Evolutionary conservation across 805 yeast species (phyloP).

Genomic region (Candida ulmi): DNA sequence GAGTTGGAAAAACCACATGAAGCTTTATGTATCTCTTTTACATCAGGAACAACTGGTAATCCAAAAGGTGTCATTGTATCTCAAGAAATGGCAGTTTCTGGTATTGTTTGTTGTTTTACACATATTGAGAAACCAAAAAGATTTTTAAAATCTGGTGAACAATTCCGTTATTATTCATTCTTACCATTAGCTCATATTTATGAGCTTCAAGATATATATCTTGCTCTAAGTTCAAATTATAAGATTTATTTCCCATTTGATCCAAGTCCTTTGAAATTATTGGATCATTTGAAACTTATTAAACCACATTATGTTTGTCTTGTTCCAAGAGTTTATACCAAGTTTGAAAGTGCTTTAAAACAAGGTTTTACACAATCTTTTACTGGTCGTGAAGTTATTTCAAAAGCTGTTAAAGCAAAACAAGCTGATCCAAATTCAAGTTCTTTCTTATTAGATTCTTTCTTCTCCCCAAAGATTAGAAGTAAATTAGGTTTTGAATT

Average conservation of each 20-base stretch:
- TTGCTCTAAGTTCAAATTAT: constrained; percentile 31
- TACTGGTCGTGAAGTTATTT: constrained; percentile 4
- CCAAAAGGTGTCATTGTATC: constrained; percentile 55
- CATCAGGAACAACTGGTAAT: constrained; percentile 60
- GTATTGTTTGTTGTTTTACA: constrained; percentile 19
- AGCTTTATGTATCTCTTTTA: constrained; percentile 48
- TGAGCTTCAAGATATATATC: constrained; percentile 41
- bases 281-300: constrained; percentile 42
- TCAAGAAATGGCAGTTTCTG: constrained; percentile 38
- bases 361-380: constrained; percentile 26
- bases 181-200: constrained; percentile 55
- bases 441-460: constrained; percentile 25
- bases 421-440: constrained; percentile 6
- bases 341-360: constrained; percentile 44
- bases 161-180: constrained; percentile 32
- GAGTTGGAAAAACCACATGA: constrained; percentile 31
- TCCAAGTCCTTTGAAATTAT: constrained; percentile 34
- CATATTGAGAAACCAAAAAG: constrained; percentile 20
- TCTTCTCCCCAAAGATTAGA: constrained; percentile 24
- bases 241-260: constrained; percentile 40
- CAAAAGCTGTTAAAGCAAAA: constrained; percentile 7
- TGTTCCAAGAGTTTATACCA: constrained; percentile 52
- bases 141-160: constrained; percentile 15
- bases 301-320: constrained; percentile 41
- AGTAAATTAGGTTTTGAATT: constrained; percentile 34